Evolutionary conservation across 306 rosid genomes (phyloP), one percentile per base, ranked within the genome.

Genomic region (Gastrolobium bilobum): DNA sequence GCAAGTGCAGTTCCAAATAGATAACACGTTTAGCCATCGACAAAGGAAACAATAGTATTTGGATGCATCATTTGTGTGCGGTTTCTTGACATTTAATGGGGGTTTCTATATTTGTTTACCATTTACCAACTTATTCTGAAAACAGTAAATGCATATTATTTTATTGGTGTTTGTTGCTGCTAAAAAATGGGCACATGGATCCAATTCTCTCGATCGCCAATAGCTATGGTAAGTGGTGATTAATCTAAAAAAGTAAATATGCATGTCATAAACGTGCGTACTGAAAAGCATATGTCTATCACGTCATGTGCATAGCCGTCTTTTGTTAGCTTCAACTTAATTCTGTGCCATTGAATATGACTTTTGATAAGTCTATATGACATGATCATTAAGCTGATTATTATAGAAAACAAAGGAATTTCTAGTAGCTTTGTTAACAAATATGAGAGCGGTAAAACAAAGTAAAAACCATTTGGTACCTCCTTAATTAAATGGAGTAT

Each of bases 211-310:
- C 26, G 20, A 63, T 44, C 40, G 3, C 42, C 73, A 46, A 30
- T 30, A 44, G 29, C 56, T 30, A 30, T 1, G 42, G 14, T 65
- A 4, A 30, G 53, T 43, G 73, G 57, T 44, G 46, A 10, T 5
- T 62, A 15, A 39, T 43, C 53, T 26, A 42, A 44, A 65, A 67
- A 60, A 66, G 37, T 58, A 15, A 29, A 50, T 37, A 42, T 14
- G 56, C 13, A 58, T 56, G 50, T 43, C 68, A 68, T 31, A 46
- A 78, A 46, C 69, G 14, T 69, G 76, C 62, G 40, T 10, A 40
- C 20, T 46, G 34, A 65, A 62, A 81, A 78, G 82, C 62, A 50
- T 71, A 20, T 6, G 13, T 42, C 3, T 79, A 26, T 26, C n/a
- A n/a, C n/a, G 3, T 66, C 14, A 59, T 2, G 62, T 44, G 67